Conservation (phyloP, 2,329 filamentous ascomycete genomes). For the Ceratocystis ficicola region DNA sequence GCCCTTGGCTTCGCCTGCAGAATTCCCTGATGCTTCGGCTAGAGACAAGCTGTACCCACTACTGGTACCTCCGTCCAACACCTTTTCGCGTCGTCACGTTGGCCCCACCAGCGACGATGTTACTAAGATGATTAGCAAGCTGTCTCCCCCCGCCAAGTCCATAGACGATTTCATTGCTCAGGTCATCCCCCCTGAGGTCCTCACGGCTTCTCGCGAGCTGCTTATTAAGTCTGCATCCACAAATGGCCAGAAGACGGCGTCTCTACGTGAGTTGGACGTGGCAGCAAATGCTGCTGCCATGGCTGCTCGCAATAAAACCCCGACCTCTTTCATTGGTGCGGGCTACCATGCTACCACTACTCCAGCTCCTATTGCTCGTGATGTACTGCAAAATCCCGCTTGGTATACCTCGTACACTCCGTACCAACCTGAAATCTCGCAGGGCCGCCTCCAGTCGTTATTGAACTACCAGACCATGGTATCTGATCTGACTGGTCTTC, state of each 20-base stretch:
- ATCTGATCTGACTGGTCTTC: conserved; percentile 71
- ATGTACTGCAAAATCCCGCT: conserved; percentile 80
- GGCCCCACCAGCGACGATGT: conserved; percentile 61
- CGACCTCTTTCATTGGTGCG: conserved; percentile 65
- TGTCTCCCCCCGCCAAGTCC: conserved; percentile 60
- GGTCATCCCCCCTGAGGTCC: conserved; percentile 69
- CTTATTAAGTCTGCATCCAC: conserved; percentile 8
- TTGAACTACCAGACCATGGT: conserved; percentile 95
- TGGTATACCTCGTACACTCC: conserved; percentile 99
- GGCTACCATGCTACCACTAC: conserved; percentile 83
- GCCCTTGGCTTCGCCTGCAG: conserved; percentile 1
- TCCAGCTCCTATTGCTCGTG: conserved; percentile 82
- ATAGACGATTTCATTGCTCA: conserved; percentile 75
- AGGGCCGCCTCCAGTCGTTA: conserved; percentile 81
- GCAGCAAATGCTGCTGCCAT: conserved; percentile 33
- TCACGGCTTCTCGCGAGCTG: conserved; percentile 30
- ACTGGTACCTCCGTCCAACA: conserved; percentile 20
- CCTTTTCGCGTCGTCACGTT: conserved; percentile 72
- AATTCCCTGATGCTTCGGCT: conserved; percentile 8
- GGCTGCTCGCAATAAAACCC: conserved; percentile 31
- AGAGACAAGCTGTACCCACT: conserved; percentile 19
- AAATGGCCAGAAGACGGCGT: conserved; percentile 21
- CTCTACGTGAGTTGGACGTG: conserved; percentile 48
- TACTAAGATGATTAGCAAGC: conserved; percentile 63
- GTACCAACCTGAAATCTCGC: conserved; percentile 94